These are phyloP conservation scores for Maudiozyma pseudohumilis DNA, from an alignment of 805 yeast genomes.

Conservation along the genomic window DNA sequence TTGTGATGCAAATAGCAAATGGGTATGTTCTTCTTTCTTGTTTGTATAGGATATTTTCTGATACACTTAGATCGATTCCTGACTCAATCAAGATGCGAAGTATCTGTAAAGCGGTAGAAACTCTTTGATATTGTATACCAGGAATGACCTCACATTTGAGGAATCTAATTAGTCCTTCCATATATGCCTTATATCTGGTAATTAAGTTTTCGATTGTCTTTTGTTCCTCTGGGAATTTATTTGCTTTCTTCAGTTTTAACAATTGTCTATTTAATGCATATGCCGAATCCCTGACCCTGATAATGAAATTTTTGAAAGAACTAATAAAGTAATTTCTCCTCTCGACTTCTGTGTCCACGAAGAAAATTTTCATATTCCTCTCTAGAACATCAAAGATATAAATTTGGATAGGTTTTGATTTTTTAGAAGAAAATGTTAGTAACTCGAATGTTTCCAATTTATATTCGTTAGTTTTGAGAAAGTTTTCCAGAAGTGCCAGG, in stretches of 20 bases:
- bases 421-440: constrained; percentile 50
- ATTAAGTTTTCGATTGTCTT: constrained; percentile 24
- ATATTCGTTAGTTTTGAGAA: constrained; percentile 37
- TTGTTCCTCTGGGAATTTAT: constrained; percentile 34
- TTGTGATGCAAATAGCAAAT: constrained; percentile 37
- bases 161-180: constrained; percentile 32
- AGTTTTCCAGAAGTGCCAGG: constrained; percentile 22
- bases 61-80: constrained; percentile 45
- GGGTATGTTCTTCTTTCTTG: constrained; percentile 41
- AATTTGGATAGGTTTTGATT: constrained; percentile 45
- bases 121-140: constrained; percentile 46
- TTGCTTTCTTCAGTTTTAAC: constrained; percentile 30
- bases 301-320: constrained; percentile 48
- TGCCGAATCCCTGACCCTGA: constrained; percentile 59
- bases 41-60: constrained; percentile 29
- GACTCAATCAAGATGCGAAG: constrained; percentile 38
- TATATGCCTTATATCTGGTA: constrained; percentile 30
- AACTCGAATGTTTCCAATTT: constrained; percentile 52
- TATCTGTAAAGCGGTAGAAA: constrained; percentile 41
- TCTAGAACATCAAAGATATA: constrained; percentile 37
- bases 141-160: constrained; percentile 38
- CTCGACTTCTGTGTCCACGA: constrained; percentile 60
- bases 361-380: constrained; percentile 38
- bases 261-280: constrained; percentile 48
- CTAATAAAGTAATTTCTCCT: constrained; percentile 58